phyloP scores from a whole-genome alignment of 2,329 filamentous ascomycete species.

The Phaeoacremonium minimum region DNA sequence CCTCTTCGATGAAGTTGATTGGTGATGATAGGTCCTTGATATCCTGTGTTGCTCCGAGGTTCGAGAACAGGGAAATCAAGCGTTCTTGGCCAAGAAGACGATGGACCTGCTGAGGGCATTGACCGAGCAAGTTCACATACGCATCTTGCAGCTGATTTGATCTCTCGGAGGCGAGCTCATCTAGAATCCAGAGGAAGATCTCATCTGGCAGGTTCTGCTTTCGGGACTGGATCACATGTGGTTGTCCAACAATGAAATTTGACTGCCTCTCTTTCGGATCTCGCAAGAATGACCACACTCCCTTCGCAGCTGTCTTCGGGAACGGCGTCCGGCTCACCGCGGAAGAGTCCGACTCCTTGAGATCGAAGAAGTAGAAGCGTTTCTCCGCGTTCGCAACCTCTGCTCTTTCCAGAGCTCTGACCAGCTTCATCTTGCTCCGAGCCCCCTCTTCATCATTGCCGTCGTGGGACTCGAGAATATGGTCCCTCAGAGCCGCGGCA shows the following conservation, averaged over 20 bases:
- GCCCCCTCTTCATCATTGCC: slow-evolving; percentile 38
- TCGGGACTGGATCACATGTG: slow-evolving; percentile 45
- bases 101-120: slow-evolving; percentile 36
- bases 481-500: slow-evolving; percentile 14
- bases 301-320: slow-evolving; percentile 28
- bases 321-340: slow-evolving; percentile 24
- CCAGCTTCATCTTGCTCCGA: slow-evolving; percentile 29
- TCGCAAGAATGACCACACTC: slow-evolving; percentile 42
- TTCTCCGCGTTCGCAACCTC: slow-evolving; percentile 29
- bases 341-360: slow-evolving; percentile 20
- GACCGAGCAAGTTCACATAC: slow-evolving; percentile 52
- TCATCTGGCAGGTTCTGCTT: slow-evolving; percentile 53
- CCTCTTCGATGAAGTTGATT: slow-evolving; percentile 11
- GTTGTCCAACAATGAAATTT: slow-evolving; percentile 58
- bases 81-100: slow-evolving; percentile 38
- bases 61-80: slow-evolving; percentile 50
- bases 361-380: slow-evolving; percentile 47
- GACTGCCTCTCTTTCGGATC: slow-evolving; percentile 49
- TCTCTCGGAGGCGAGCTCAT: slow-evolving; percentile 52
- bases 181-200: slow-evolving; percentile 62
- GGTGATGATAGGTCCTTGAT: slow-evolving; percentile 23
- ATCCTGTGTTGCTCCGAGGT: slow-evolving; percentile 51
- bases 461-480: slow-evolving; percentile 24
- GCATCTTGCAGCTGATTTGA: slow-evolving; percentile 52
- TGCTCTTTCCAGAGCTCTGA: slow-evolving; percentile 44